Percentiles rank a stretch among this genome's conserved stretches.
These are phyloP conservation scores for Eucalyptus dawsonii DNA, from an alignment of 345 rosid species.

Conservation along the genomic window DNA sequence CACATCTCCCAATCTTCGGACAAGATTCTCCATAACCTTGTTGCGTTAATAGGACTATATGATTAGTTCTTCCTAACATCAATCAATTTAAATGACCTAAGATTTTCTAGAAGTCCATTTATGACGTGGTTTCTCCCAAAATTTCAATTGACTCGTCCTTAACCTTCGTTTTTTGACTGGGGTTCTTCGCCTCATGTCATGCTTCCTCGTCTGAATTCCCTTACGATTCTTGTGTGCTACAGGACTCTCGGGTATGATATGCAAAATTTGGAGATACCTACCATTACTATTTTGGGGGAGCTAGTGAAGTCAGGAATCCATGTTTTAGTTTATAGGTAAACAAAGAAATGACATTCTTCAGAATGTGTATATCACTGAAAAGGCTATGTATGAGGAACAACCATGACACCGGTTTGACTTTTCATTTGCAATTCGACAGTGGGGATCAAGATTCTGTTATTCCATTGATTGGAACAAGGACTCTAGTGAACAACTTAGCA, in stretches of 20 bases:
- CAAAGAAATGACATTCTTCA: not conserved
- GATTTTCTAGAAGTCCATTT: not conserved
- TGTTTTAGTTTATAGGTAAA: not conserved
- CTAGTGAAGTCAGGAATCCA: slow-evolving; percentile 3
- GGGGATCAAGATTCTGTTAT: not conserved
- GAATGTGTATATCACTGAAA: not conserved
- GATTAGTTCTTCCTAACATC: not conserved
- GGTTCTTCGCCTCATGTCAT: not conserved
- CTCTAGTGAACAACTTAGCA: slow-evolving; percentile 17
- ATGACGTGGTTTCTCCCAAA: not conserved
- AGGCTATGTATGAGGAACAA: not conserved
- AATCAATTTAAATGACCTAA: not conserved
- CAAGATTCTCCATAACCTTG: not conserved
- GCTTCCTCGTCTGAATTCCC: not conserved
- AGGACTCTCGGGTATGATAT: slow-evolving; percentile 13
- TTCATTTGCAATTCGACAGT: not conserved
- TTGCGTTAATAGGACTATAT: not conserved
- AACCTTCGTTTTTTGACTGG: not conserved
- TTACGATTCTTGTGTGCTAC: not conserved
- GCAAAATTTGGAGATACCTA: slow-evolving; percentile 20
- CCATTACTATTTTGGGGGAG: slow-evolving; percentile 13
- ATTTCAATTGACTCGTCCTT: not conserved
- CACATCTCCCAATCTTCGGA: not conserved
- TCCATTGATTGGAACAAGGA: not conserved
- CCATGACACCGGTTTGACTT: not conserved